Base-by-base conservation (phyloP, 2,329 filamentous ascomycete genomes). In the Ceratocystis alfenasii region DNA sequence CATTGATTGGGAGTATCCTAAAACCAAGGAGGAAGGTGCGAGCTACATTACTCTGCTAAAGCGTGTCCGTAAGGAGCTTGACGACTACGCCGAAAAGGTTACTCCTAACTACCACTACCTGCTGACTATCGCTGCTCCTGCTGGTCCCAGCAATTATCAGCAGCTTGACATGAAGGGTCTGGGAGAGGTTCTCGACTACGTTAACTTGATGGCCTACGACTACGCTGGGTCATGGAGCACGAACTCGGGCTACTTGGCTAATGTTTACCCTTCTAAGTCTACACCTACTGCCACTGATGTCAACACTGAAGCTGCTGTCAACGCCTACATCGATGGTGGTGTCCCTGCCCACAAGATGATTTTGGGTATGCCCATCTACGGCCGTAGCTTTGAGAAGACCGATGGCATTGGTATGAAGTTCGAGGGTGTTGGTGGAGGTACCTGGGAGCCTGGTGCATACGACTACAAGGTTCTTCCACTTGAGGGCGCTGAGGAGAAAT, bases 341-440 rank as follows among this genome's bases (percentile, higher is more conserved):
- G 82, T 94, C 0, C 77, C 83, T 0, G 72, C 83, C 0, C 72
- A 74, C 64, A 93, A 93, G 74, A 82, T 95, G 65, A 81, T 89
- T 1, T 77, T 94, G 3, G 89, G 90, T 1, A 87, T 94, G 81
- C 89, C 90, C 0, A 78, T 95, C 6, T 94, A 94, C 72, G 90
- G 89, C 1, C 86, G 88, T 25, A 78, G 85, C 0, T 94, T 93
- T 71, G 20, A 71, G 46, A 63, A 70, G 33, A 82, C 90, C 0
- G 74, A 77, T n/a, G 89, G 89, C 0, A 80, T 86, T 1, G 90
- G 89, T 7, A 74, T 81, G 68, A 66, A 80, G 0, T 94, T 36
- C 28, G 79, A 71, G 2, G 87, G 88, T 20, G 75, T 87, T 25
- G 89, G 88, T 1, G 72, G 76, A 15, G 89, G 88, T 0, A 85